phyloP scores from a whole-genome alignment of 129 eudicot genomes.

The Artemisia tridentata region DNA sequence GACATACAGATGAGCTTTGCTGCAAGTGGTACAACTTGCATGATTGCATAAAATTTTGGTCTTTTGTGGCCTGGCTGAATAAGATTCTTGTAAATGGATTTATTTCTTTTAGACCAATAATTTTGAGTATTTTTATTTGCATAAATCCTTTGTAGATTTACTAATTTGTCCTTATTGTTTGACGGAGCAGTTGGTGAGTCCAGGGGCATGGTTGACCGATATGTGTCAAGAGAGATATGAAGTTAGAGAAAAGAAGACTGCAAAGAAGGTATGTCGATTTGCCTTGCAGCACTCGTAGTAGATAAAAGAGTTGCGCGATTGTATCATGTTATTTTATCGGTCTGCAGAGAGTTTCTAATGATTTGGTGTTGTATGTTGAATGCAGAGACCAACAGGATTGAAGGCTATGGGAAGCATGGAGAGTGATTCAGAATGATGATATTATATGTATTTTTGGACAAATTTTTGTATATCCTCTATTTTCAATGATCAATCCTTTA shows the following conservation, averaged over 20 bases:
- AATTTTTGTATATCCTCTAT: conserved; percentile 22
- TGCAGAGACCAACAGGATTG: conserved; percentile 68
- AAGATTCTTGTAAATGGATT: not conserved
- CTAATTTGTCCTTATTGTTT: conserved; percentile 25
- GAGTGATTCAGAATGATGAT: conserved; percentile 58
- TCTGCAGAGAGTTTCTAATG: not conserved
- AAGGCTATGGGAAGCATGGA: conserved; percentile 73
- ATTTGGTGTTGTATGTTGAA: not conserved
- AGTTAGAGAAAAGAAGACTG: conserved; percentile 65
- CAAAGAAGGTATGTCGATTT: conserved; percentile 43
- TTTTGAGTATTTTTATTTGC: not conserved
- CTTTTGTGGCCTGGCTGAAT: conserved; percentile 10
- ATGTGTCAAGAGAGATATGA: conserved; percentile 71
- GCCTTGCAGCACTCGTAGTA: not conserved
- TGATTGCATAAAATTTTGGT: conserved; percentile 16
- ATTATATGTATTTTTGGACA: conserved; percentile 5
- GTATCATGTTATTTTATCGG: not conserved
- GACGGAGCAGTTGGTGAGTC: conserved; percentile 65
- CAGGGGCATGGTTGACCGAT: conserved; percentile 74
- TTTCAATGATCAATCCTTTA: conserved; percentile 15
- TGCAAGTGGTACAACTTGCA: conserved; percentile 22
- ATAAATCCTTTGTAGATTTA: conserved; percentile 5
- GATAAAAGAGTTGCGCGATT: not conserved
- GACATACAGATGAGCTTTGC: not conserved
- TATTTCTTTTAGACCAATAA: not conserved